A percentile compares a stretch with the other conserved stretches of the same genome.
phyloP scores from a whole-genome alignment of 192 early-diverging fungal genomes.

The Pilobolus umbonatus region DNA sequence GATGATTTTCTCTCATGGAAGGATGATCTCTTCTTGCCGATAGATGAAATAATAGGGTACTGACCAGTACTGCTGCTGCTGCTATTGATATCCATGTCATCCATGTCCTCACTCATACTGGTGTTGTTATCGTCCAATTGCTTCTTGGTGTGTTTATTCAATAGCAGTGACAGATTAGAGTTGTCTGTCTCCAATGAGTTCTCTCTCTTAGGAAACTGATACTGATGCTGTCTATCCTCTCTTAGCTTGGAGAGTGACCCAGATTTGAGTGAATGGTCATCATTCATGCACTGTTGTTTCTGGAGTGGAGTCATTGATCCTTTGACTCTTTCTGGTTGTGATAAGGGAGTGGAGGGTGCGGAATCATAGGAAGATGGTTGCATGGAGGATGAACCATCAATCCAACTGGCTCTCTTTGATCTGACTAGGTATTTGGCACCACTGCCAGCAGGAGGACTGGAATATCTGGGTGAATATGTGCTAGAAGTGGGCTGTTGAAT shows the following conservation, averaged over 20 bases:
- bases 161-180: neutral
- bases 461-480: conserved; percentile 21
- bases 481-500: neutral
- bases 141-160: neutral
- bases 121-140: neutral
- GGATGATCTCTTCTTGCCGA: conserved; percentile 1
- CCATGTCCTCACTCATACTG: too few species aligned
- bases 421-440: conserved; percentile 33
- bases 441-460: conserved; percentile 32
- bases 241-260: conserved; percentile 4
- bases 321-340: neutral
- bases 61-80: too few species aligned
- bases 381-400: conserved; percentile 22
- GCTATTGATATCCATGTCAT: too few species aligned
- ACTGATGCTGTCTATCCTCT: conserved; percentile 8
- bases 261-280: conserved; percentile 2
- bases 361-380: neutral
- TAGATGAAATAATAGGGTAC: too few species aligned
- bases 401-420: conserved; percentile 35
- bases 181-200: neutral
- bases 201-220: neutral
- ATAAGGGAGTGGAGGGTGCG: conserved; percentile 5
- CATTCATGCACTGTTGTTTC: neutral
- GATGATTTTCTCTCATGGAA: conserved; percentile 21
- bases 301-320: neutral